phyloP scores from a whole-genome alignment of 306 rosid genomes.

The Cajanus cajan region DNA sequence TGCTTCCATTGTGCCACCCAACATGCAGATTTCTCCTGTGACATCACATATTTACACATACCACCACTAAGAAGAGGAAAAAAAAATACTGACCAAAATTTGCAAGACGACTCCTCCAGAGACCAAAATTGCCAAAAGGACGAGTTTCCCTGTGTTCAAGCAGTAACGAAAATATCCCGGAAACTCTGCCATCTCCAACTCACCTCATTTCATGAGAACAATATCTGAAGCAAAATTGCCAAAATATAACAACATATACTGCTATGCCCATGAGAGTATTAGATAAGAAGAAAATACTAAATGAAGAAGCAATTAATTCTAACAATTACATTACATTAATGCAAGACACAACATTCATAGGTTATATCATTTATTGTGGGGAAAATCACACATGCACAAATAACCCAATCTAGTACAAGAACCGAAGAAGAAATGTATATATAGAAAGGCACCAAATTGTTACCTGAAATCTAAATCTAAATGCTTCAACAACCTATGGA shows the following conservation, averaged over 20 bases:
- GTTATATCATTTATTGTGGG: neutral
- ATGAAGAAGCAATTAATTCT: constrained; percentile 3
- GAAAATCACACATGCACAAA: neutral
- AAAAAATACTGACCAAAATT: constrained; percentile 55
- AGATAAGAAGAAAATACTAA: neutral
- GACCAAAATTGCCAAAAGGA: constrained; percentile 66
- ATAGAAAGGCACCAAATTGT: neutral
- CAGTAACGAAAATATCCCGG: constrained; percentile 59
- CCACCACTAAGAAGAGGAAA: neutral
- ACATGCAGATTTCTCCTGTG: neutral
- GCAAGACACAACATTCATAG: no score
- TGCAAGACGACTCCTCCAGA: constrained; percentile 72
- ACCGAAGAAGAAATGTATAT: neutral
- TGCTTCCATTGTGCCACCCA: neutral
- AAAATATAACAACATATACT: neutral
- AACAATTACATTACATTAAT: neutral
- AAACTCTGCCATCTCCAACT: constrained; percentile 57
- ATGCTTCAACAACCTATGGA: neutral
- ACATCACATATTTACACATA: neutral
- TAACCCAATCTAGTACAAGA: neutral
- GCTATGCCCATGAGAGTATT: neutral
- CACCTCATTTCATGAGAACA: constrained; percentile 40
- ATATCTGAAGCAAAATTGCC: constrained; percentile 35
- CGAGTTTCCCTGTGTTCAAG: constrained; percentile 60
- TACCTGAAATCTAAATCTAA: neutral